These are phyloP conservation scores for Cladosporium halotolerans DNA, from an alignment of 2,329 filamentous ascomycete genomes.

Conservation along the genomic window DNA sequence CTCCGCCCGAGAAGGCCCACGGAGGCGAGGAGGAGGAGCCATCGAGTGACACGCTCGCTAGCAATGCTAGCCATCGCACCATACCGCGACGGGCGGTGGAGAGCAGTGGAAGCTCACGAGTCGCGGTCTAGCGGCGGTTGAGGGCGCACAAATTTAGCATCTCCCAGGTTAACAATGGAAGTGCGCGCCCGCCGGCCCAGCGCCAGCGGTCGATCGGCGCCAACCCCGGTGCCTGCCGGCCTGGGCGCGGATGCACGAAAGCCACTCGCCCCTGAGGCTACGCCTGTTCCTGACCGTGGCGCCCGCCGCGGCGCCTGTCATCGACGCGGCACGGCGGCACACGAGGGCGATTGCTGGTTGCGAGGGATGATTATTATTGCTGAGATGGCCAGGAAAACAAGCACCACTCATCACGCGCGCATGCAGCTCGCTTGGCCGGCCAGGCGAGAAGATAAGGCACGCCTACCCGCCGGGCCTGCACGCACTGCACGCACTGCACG, in stretches of 20 bases:
- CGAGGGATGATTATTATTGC: neutral
- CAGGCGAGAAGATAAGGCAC: too few relatives aligned
- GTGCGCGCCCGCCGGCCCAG: too few relatives aligned
- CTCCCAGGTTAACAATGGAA: too few relatives aligned
- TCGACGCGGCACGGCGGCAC: neutral
- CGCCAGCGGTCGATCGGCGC: constrained; percentile 1
- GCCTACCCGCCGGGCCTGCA: too few relatives aligned
- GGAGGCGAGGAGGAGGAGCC: neutral
- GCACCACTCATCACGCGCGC: neutral
- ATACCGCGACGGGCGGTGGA: neutral
- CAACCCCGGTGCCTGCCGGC: neutral
- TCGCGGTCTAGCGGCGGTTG: constrained; percentile 7
- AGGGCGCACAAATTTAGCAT: neutral
- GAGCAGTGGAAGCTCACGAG: neutral
- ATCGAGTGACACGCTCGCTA: neutral
- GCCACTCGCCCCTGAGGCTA: too few relatives aligned
- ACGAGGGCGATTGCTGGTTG: neutral
- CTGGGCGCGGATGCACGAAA: neutral
- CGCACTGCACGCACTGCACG: too few relatives aligned
- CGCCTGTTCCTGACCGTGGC: too few relatives aligned
- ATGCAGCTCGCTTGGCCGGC: too few relatives aligned
- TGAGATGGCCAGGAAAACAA: too few relatives aligned
- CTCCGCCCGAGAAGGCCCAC: neutral
- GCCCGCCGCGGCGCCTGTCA: neutral
- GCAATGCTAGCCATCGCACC: neutral